Evolutionary conservation across 2,329 filamentous ascomycete genomes (phyloP), one percentile per base, ranked within the genome.

Genomic region (Elsinoe perseae): DNA sequence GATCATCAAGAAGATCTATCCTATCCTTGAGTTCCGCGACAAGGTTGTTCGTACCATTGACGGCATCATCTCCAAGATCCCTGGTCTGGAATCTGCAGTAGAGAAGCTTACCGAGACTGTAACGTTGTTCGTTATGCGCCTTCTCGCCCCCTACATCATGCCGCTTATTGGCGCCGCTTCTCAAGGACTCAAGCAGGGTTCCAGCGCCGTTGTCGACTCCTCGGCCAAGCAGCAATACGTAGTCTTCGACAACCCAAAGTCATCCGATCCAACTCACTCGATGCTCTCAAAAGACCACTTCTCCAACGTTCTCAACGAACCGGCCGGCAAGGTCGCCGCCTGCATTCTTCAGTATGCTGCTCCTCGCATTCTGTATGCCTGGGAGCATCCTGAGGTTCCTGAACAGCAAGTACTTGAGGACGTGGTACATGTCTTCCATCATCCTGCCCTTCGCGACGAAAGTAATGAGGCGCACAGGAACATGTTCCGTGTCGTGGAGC

Each of bases 61-160:
- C 66, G 81, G 83, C 36, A 86, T 90, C 54, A 89, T 97, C 62
- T 84, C 90, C 64, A 96, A 95, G 75, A 86, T 98, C 36, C 93
- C 93, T 0, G 92, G 92, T 0, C 78, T 98, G 3, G 89, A 95
- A 72, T 75, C 85, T 59, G 76, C 96, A n/a, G 83, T 97, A 20
- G 92, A 97, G 61, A 92, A 89, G 64, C 95, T 98, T 64, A 89
- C 87, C 56, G 93, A 98, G 73, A 92, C 87, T 1, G 77, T 98
- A 38, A 95, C 92, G 0, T 79, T 95, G 5, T 97, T 97, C 68
- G 82, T 98, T 52, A 80, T 98, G 60, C 91, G 90, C 4, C 80
- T 98, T 1, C 79, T 98, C 16, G 89, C 93, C 0, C 93, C 93
- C 0, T 97, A 95, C 70, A 81, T 98, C 60, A 83, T 90, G 56